A percentile compares a stretch with the other conserved stretches of the same genome.
Evolutionary conservation across 1,284 basidiomycete genomes (phyloP).

Genomic region (Blastosporella zonata): DNA sequence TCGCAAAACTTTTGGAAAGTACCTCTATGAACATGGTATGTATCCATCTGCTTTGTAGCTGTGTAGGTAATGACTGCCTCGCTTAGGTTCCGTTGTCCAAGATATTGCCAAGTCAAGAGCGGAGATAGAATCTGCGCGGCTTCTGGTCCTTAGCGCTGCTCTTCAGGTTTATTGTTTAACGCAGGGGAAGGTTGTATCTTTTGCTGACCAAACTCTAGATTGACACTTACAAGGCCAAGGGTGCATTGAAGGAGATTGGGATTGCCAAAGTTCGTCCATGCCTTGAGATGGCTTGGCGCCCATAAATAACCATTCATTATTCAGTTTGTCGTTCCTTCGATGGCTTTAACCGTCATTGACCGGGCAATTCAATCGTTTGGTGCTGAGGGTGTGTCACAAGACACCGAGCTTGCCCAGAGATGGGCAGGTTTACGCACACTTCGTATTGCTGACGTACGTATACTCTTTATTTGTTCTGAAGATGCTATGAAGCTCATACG

Average conservation of each 20-base stretch:
- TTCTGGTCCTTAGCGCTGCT: slow-evolving; percentile 93
- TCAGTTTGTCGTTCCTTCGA: slow-evolving; percentile 87
- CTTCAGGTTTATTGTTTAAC: slow-evolving; percentile 51
- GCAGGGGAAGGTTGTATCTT: no score
- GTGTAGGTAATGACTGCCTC: slow-evolving; percentile 1
- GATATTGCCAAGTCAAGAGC: slow-evolving; percentile 92
- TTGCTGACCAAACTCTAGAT: slow-evolving; percentile 48
- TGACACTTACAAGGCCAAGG: slow-evolving; percentile 88
- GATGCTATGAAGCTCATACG: background rate
- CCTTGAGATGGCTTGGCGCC: background rate
- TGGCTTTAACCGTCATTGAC: slow-evolving; percentile 88
- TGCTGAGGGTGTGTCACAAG: slow-evolving; percentile 92
- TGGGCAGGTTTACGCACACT: slow-evolving; percentile 86
- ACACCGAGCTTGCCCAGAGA: slow-evolving; percentile 76
- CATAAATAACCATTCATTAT: slow-evolving; percentile 10
- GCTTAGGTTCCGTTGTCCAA: slow-evolving; percentile 77
- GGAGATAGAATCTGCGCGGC: slow-evolving; percentile 85
- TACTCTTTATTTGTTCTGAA: background rate
- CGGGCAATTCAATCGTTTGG: slow-evolving; percentile 94
- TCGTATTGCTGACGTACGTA: slow-evolving; percentile 83
- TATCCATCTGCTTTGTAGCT: background rate
- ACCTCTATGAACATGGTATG: slow-evolving; percentile 85
- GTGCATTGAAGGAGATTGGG: slow-evolving; percentile 95
- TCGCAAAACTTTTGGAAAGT: slow-evolving; percentile 93
- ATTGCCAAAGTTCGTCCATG: slow-evolving; percentile 80